phyloP scores from a whole-genome alignment of 2,329 filamentous ascomycete species.

The Diaporthe citri region DNA sequence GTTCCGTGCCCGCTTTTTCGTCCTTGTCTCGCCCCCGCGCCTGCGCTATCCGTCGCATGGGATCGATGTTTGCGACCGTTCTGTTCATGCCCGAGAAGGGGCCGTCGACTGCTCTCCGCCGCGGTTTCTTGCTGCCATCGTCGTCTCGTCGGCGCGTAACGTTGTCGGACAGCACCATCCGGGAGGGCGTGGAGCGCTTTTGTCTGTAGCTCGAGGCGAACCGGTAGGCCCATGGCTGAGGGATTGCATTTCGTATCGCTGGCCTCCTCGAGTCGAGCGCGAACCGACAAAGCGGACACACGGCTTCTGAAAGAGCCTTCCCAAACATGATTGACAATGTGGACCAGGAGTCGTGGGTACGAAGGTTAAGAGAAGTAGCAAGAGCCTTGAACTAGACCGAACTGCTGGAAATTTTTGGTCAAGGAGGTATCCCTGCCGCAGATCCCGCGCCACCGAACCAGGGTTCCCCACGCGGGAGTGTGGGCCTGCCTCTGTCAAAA shows the following conservation, averaged over 20 bases:
- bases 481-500: neutral
- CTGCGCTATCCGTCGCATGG: slow-evolving; percentile 42
- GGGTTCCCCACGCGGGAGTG: neutral
- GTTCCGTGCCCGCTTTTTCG: slow-evolving; percentile 52
- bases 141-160: slow-evolving; percentile 55
- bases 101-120: slow-evolving; percentile 56
- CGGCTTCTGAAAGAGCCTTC: slow-evolving; percentile 31
- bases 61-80: slow-evolving; percentile 58
- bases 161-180: slow-evolving; percentile 69
- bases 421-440: neutral
- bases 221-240: slow-evolving; percentile 53
- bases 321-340: slow-evolving; percentile 35
- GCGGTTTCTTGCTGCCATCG: slow-evolving; percentile 51
- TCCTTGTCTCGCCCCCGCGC: slow-evolving; percentile 46
- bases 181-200: slow-evolving; percentile 59
- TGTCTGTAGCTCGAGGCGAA: slow-evolving; percentile 51
- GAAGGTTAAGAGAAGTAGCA: neutral
- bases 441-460: neutral
- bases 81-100: slow-evolving; percentile 70
- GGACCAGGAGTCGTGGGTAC: neutral
- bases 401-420: slow-evolving; percentile 34
- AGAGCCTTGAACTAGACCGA: neutral
- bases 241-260: slow-evolving; percentile 8
- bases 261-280: slow-evolving; percentile 27
- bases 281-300: slow-evolving; percentile 37